These are phyloP conservation scores for Fusarium palustre DNA, from an alignment of 2,329 filamentous ascomycete species.

Conservation along the genomic window DNA sequence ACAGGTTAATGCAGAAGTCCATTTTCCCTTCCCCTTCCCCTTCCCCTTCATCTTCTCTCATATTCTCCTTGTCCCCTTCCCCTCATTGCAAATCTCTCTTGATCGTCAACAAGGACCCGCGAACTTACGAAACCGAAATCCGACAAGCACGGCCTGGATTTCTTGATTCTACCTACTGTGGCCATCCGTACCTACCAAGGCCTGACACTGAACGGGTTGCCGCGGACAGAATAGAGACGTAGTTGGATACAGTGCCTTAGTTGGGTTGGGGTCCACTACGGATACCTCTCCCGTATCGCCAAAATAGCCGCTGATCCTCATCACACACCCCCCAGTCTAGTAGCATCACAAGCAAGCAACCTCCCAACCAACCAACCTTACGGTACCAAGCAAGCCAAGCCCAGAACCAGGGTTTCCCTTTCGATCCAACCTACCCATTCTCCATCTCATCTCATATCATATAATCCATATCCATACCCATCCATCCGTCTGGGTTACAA, in stretches of 20 bases:
- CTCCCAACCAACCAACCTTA: neutral
- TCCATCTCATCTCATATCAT: slow-evolving; percentile 16
- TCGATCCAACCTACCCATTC: slow-evolving; percentile 7
- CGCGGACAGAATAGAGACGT: neutral
- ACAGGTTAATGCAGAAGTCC: slow-evolving; percentile 18
- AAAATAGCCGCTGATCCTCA: slow-evolving; percentile 44
- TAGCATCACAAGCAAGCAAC: slow-evolving; percentile 2
- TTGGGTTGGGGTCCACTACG: neutral
- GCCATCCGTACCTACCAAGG: neutral
- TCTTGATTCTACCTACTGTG: neutral
- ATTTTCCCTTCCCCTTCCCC: neutral
- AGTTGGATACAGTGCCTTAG: neutral
- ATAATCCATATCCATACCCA: slow-evolving; percentile 17
- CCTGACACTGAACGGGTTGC: neutral
- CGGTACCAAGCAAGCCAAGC: slow-evolving; percentile 10
- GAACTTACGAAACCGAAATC: slow-evolving; percentile 33
- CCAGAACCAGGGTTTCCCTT: slow-evolving; percentile 28
- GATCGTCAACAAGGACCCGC: slow-evolving; percentile 39
- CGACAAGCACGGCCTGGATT: slow-evolving; percentile 13
- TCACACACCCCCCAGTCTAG: slow-evolving; percentile 13
- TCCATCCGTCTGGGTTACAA: slow-evolving; percentile 28
- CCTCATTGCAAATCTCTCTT: slow-evolving; percentile 24
- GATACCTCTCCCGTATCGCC: slow-evolving; percentile 22
- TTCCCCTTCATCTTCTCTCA: neutral
- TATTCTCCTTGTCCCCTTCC: neutral